Base-by-base conservation (phyloP, 352 stramenopile genomes). In the Discostella stelligera region DNA sequence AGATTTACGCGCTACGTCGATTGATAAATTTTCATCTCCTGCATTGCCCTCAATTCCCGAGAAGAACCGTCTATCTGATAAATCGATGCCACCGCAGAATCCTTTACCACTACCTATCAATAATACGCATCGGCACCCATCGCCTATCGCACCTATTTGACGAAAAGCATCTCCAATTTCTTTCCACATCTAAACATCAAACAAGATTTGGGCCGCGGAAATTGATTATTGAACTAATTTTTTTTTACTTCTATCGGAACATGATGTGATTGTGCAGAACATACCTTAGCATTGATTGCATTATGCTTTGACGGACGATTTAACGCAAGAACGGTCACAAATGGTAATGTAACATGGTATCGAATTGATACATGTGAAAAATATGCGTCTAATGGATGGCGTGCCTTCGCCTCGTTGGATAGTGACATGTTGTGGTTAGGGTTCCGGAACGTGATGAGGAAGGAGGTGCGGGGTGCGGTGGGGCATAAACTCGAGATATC, bases 181-280 rank as follows among this genome's bases (percentile, higher is more conserved):
- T 74, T 74, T 77, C 86, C 86, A 91, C 79, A 90, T 87, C 18
- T 77, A 67, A n/a, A n/a, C n/a, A n/a, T n/a, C n/a, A n/a, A n/a
- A n/a, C n/a, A n/a, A n/a, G n/a, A n/a, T n/a, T n/a, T n/a, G n/a
- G n/a, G n/a, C n/a, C n/a, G n/a, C n/a, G n/a, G n/a, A n/a, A n/a
- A n/a, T n/a, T n/a, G n/a, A n/a, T n/a, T n/a, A n/a, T n/a, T n/a
- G n/a, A n/a, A n/a, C n/a, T n/a, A n/a, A n/a, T n/a, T n/a, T n/a
- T n/a, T n/a, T n/a, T n/a, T n/a, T n/a, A 32, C 5, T 32, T 32
- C 27, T 32, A 5, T 32, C 27, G 27, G 5, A 32, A 32, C 27
- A 6, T 32, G n/a, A n/a, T n/a, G n/a, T n/a, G n/a, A n/a, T n/a
- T n/a, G n/a, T 46, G 7, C 41, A 13, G 6, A 1, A 71, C 69